A percentile compares a stretch with the other conserved stretches of the same genome.
Conservation (phyloP, 192 early-diverging fungal species). For the Coemansia sp. region DNA sequence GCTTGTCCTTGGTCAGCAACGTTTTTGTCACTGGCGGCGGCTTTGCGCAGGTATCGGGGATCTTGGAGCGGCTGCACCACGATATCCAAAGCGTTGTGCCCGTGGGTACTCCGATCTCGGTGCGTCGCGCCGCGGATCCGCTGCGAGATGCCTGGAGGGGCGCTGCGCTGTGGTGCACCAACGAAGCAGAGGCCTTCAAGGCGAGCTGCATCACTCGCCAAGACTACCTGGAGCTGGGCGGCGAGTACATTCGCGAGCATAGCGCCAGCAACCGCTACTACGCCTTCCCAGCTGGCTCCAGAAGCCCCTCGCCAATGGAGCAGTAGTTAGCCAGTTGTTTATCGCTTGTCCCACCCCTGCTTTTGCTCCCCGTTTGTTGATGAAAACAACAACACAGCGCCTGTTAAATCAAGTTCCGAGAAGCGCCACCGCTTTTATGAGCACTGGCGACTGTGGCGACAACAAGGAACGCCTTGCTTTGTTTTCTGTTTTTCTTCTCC, state of each 20-base stretch:
- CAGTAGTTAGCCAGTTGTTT: background rate
- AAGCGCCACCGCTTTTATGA: background rate
- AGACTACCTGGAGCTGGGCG: constrained; percentile 84
- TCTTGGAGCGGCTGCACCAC: constrained; percentile 64
- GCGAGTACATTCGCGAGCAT: constrained; percentile 87
- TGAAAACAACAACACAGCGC: no score
- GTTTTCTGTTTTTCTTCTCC: no score
- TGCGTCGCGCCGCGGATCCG: constrained; percentile 71
- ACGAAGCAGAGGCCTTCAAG: constrained; percentile 42
- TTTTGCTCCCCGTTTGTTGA: background rate
- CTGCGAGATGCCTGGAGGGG: constrained; percentile 85
- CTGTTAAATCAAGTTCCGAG: background rate
- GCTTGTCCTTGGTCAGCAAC: constrained; percentile 49
- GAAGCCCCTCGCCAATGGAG: constrained; percentile 11
- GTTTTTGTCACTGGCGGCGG: constrained; percentile 83
- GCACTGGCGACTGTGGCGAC: background rate
- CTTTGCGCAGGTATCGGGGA: constrained; percentile 61
- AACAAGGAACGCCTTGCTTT: background rate
- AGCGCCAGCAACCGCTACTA: constrained; percentile 72
- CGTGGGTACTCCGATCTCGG: constrained; percentile 56
- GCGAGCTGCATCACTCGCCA: constrained; percentile 63
- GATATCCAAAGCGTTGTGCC: constrained; percentile 71
- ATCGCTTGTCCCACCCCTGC: background rate
- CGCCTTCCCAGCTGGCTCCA: background rate
- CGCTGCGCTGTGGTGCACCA: constrained; percentile 71